Base-by-base conservation (phyloP, 371 early-diverging fungal genomes). In the Mucor racemosus region DNA sequence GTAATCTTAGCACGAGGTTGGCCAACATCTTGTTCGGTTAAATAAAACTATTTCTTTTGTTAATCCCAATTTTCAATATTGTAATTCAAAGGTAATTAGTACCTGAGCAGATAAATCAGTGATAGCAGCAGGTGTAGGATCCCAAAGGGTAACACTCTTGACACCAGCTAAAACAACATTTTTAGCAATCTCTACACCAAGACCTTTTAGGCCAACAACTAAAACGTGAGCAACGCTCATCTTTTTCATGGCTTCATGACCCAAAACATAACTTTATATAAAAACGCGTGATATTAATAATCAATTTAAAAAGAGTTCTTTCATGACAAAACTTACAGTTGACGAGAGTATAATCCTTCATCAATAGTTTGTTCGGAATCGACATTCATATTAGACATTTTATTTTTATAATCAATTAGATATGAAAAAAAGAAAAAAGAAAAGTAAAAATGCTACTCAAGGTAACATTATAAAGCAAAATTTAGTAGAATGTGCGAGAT, bases 141-240 rank as follows among this genome's bases (percentile, higher is more conserved):
- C 99, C 77, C 95, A 92, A 41, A 99, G 81, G 8, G 94, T 94
- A 9, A 99, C 97, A 67, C 94, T 94, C 78, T 97, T 98, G 67
- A 99, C 98, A 66, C 99, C 99, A 58, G 99, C 99, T 35, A 99
- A 89, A 71, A 97, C 89, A 54, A 99, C 90, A 82, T 99, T 99
- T 81, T 99, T 99, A 74, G 99, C 97, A 67, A 99, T 95, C 84
- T 99, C 99, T 56, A 97, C 93, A 65, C 99, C 99, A 66, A 99
- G 90, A 48, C 99, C 99, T 73, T 94, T 93, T 55, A 99, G 77
- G 13, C 99, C 99, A 42, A 99, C 86, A 60, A 99, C 91, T 41
- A 99, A 88, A 21, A 99, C 97, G 79, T 97, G 95, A 62, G 97
- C 95, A 56, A 82, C 79, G 76, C 95, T 90, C 99, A 99, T 99